phyloP scores from a whole-genome alignment of 2,329 filamentous ascomycete genomes.

The Dactylellina parvicollis region DNA sequence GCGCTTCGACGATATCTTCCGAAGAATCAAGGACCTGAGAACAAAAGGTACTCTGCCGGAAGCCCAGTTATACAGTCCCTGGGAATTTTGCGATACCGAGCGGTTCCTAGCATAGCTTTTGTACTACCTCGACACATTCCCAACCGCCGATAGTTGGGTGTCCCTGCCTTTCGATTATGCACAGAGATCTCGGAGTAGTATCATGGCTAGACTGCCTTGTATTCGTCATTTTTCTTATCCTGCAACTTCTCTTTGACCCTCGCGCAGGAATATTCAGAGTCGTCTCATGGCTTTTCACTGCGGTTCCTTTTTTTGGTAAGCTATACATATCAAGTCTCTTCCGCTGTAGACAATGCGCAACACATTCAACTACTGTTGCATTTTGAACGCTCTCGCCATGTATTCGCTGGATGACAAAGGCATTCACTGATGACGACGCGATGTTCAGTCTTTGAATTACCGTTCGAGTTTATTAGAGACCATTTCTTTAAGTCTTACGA shows the following conservation, averaged over 20 bases:
- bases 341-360: slow-evolving; percentile 2
- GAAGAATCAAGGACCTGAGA: not conserved
- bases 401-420: not conserved
- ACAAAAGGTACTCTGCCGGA: not conserved
- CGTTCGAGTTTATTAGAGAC: slow-evolving; percentile 69
- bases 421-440: not conserved
- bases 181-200: slow-evolving; percentile 78
- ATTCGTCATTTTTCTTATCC: slow-evolving; percentile 76
- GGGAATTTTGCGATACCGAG: not conserved
- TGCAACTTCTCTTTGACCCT: slow-evolving; percentile 73
- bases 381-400: not conserved
- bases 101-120: not conserved
- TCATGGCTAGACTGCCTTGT: slow-evolving; percentile 79
- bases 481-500: slow-evolving; percentile 65
- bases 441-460: slow-evolving; percentile 68
- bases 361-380: slow-evolving; percentile 25
- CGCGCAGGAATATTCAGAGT: slow-evolving; percentile 71
- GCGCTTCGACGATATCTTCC: too few relatives aligned
- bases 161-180: slow-evolving; percentile 51
- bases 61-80: too few relatives aligned
- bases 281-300: slow-evolving; percentile 68
- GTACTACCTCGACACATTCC: not conserved
- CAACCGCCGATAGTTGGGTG: not conserved
- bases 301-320: slow-evolving; percentile 76
- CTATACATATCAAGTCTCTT: not conserved